These are phyloP conservation scores for Mrakia blollopis DNA, from an alignment of 768 basidiomycete genomes.

Conservation along the genomic window DNA sequence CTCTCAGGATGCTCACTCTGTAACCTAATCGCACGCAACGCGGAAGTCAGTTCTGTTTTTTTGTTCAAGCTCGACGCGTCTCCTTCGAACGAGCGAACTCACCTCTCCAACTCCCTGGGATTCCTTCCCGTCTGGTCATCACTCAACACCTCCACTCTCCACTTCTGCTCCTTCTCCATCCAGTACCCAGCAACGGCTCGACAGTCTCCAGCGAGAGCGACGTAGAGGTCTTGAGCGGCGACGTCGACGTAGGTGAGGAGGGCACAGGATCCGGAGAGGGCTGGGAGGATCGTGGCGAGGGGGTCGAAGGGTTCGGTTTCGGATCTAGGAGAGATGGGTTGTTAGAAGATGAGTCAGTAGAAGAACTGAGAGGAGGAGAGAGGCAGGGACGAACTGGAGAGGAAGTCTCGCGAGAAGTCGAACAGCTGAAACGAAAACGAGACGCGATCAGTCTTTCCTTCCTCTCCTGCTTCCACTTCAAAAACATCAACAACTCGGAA, in stretches of 20 bases:
- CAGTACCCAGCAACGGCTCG: slow-evolving; percentile 92
- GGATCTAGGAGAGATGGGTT: slow-evolving; percentile 34
- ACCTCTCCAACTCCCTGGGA: slow-evolving; percentile 77
- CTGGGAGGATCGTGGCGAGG: slow-evolving; percentile 69
- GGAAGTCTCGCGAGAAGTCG: slow-evolving; percentile 5
- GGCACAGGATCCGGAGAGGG: slow-evolving; percentile 86
- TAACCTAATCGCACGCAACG: slow-evolving; percentile 44
- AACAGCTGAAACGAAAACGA: not conserved
- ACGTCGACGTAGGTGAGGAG: slow-evolving; percentile 83
- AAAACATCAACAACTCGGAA: not conserved
- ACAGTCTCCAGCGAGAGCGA: slow-evolving; percentile 89
- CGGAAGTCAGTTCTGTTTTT: not conserved
- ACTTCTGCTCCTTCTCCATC: slow-evolving; percentile 67
- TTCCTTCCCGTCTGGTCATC: slow-evolving; percentile 97
- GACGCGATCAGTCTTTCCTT: not conserved
- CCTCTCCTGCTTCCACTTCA: not conserved
- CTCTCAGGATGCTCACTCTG: slow-evolving; percentile 74
- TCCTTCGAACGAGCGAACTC: slow-evolving; percentile 31
- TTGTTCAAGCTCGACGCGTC: not conserved
- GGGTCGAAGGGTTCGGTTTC: slow-evolving; percentile 57
- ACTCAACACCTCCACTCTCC: slow-evolving; percentile 88
- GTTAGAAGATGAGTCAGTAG: slow-evolving; percentile 41
- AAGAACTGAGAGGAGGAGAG: slow-evolving; percentile 16
- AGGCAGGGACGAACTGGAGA: slow-evolving; percentile 50
- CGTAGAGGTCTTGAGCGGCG: slow-evolving; percentile 71